phyloP scores from a whole-genome alignment of 2,329 filamentous ascomycete genomes.

The Beauveria australis region DNA sequence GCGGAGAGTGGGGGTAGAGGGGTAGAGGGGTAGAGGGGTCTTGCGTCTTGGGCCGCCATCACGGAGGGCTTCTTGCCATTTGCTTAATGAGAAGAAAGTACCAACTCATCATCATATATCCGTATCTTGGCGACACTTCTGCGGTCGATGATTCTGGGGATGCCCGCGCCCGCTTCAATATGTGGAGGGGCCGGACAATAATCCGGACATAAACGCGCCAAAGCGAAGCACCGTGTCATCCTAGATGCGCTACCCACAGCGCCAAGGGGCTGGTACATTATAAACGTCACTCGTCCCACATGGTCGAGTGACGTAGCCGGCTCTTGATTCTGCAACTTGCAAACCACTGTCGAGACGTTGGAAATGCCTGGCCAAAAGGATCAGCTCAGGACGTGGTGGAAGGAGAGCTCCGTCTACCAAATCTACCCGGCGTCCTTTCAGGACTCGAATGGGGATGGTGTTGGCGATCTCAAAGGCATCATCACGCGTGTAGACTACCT shows the following conservation, averaged over 20 bases:
- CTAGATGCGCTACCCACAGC: neutral
- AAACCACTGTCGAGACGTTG: neutral
- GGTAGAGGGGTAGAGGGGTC: too few relatives aligned
- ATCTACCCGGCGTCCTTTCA: conserved; percentile 56
- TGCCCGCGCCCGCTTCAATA: neutral
- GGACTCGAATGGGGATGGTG: conserved; percentile 47
- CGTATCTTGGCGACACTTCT: too few relatives aligned
- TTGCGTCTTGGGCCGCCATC: neutral
- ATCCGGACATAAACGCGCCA: neutral
- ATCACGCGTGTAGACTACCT: conserved; percentile 49
- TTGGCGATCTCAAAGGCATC: conserved; percentile 50
- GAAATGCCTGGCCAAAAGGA: conserved; percentile 13
- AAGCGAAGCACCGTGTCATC: neutral
- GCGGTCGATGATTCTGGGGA: neutral
- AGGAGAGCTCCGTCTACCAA: conserved; percentile 52
- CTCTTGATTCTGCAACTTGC: neutral
- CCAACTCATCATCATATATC: neutral
- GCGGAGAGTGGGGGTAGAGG: neutral
- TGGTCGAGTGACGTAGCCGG: neutral
- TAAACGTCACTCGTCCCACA: neutral
- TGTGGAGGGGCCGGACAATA: neutral
- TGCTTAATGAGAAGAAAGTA: neutral
- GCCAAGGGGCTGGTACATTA: neutral
- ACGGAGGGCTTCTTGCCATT: neutral
- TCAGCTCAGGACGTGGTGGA: conserved; percentile 43